phyloP scores from a whole-genome alignment of 148 eudicot genomes.

The Camellia sinensis region DNA sequence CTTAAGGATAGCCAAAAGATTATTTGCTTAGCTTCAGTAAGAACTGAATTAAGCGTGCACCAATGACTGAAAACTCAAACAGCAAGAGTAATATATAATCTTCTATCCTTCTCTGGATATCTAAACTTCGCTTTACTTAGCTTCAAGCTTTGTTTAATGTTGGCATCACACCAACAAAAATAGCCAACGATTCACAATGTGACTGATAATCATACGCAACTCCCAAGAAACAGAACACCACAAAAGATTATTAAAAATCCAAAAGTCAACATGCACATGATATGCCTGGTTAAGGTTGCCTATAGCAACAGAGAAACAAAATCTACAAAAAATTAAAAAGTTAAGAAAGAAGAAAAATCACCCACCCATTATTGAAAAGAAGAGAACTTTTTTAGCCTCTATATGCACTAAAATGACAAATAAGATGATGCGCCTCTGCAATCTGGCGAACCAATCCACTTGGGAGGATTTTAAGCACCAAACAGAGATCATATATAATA shows the following conservation, averaged over 20 bases:
- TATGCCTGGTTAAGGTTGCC: too few relatives aligned
- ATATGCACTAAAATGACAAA: neutral
- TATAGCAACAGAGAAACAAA: too few relatives aligned
- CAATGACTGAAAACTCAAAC: neutral
- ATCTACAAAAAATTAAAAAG: too few relatives aligned
- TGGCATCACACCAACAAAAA: neutral
- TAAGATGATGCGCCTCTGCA: neutral
- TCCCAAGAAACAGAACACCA: too few relatives aligned
- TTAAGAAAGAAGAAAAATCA: neutral
- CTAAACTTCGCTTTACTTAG: neutral
- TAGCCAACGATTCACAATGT: neutral
- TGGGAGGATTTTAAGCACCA: neutral
- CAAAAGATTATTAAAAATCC: too few relatives aligned
- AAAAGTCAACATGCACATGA: too few relatives aligned
- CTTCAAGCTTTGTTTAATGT: neutral
- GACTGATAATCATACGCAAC: neutral
- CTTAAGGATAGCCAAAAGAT: too few relatives aligned
- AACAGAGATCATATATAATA: neutral
- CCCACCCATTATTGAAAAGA: neutral
- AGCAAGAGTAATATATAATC: neutral
- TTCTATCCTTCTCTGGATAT: neutral
- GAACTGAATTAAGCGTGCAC: neutral
- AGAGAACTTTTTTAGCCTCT: neutral
- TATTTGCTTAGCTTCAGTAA: too few relatives aligned
- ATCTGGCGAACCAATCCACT: neutral